Evolutionary conservation across 805 yeast species (phyloP).

Genomic region (Ogataea nakhonphanomensis): DNA sequence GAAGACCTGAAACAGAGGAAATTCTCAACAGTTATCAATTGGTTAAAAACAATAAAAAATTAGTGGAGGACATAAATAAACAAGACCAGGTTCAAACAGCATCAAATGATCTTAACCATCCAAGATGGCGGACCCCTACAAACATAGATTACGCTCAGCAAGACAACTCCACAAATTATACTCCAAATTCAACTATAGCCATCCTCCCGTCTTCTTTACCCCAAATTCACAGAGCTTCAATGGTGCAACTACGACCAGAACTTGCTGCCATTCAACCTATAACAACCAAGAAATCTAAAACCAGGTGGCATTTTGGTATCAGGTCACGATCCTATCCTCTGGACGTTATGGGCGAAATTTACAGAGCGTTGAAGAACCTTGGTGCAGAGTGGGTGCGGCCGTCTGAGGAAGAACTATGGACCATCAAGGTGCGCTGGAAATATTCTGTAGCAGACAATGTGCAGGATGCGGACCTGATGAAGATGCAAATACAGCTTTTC

Average conservation of each 20-base stretch:
- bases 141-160: conserved; percentile 27
- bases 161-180: conserved; percentile 35
- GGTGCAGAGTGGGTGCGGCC: conserved; percentile 99
- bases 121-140: conserved; percentile 32
- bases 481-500: conserved; percentile 94
- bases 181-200: conserved; percentile 81
- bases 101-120: conserved; percentile 8
- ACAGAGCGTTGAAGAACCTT: conserved; percentile 84
- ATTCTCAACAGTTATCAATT: conserved; percentile 82
- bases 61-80: conserved; percentile 62
- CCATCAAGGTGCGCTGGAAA: conserved; percentile 91
- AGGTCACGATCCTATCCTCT: conserved; percentile 93
- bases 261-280: conserved; percentile 41
- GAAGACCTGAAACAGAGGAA: conserved; percentile 56
- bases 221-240: conserved; percentile 88
- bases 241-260: conserved; percentile 48
- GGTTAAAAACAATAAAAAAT: conserved; percentile 71
- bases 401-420: conserved; percentile 92
- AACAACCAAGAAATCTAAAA: conserved; percentile 77
- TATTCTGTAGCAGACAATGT: conserved; percentile 43
- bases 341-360: conserved; percentile 98
- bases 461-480: conserved; percentile 66
- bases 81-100: conserved; percentile 12
- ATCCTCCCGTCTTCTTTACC: conserved; percentile 92
- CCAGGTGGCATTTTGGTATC: conserved; percentile 98